These are phyloP conservation scores for Eucalyptus rudis DNA, from an alignment of 345 rosid genomes.

Conservation along the genomic window DNA sequence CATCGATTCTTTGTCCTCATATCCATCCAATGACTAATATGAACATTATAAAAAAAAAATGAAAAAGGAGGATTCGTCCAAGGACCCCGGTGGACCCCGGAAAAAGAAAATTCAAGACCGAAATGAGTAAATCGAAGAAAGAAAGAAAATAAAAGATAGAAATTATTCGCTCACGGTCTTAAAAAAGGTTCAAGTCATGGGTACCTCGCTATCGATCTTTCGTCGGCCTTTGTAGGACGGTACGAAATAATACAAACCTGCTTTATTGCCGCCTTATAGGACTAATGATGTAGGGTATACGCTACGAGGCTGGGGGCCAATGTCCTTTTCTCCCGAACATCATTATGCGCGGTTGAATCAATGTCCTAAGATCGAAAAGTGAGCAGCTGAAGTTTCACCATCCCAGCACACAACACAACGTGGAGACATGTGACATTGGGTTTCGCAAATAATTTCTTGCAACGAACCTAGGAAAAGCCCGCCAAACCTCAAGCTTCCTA, in stretches of 20 bases:
- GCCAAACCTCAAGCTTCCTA: neutral
- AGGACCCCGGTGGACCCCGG: neutral
- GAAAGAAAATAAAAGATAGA: neutral
- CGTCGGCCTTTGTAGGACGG: neutral
- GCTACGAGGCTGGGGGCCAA: neutral
- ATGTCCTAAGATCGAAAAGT: neutral
- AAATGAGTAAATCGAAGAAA: neutral
- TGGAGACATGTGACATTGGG: neutral
- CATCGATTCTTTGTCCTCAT: rapidly evolving
- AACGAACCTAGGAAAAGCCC: neutral
- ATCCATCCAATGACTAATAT: rapidly evolving
- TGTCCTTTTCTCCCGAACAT: neutral
- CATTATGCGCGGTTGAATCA: neutral
- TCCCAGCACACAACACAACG: neutral
- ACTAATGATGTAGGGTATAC: neutral
- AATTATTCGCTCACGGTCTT: neutral
- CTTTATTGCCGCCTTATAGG: neutral
- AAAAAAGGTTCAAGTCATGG: neutral
- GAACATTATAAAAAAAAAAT: neutral
- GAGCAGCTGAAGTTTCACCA: neutral
- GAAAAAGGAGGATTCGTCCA: neutral
- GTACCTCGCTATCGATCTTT: neutral
- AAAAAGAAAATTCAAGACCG: neutral
- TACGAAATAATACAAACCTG: neutral
- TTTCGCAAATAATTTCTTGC: neutral